phyloP scores from a whole-genome alignment of 768 basidiomycete species.

The Candolleomyces aberdarensis region DNA sequence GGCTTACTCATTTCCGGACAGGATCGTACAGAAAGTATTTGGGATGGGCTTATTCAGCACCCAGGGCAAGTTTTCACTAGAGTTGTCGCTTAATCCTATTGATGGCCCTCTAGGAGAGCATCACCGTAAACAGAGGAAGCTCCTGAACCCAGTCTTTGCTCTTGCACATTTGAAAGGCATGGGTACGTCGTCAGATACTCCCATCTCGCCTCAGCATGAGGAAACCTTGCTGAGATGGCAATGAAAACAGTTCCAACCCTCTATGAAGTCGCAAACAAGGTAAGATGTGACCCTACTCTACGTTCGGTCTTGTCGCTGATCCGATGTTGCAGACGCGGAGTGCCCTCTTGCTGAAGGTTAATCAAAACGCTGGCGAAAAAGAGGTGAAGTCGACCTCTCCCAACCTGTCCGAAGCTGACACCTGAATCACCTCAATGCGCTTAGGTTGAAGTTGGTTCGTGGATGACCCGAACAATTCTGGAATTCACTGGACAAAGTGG shows the following conservation, averaged over 20 bases:
- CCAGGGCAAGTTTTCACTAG: too few species aligned
- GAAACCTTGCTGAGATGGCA: neutral
- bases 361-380: slow-evolving; percentile 20
- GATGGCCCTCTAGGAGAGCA: slow-evolving; percentile 29
- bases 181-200: slow-evolving; percentile 20
- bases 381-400: neutral
- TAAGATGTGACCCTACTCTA: slow-evolving; percentile 9
- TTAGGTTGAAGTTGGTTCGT: slow-evolving; percentile 6
- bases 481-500: slow-evolving; percentile 9
- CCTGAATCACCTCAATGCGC: neutral
- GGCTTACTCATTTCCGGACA: too few species aligned
- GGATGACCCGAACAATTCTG: slow-evolving; percentile 7
- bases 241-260: slow-evolving; percentile 31
- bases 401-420: neutral
- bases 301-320: slow-evolving; percentile 13
- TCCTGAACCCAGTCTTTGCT: slow-evolving; percentile 37
- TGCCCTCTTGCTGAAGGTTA: slow-evolving; percentile 15
- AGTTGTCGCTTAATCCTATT: too few species aligned
- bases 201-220: neutral
- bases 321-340: slow-evolving; percentile 8
- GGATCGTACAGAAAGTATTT: too few species aligned
- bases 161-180: slow-evolving; percentile 33
- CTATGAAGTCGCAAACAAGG: slow-evolving; percentile 28
- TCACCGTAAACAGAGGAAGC: slow-evolving; percentile 37
- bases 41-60: too few species aligned